These are phyloP conservation scores for Emergomyces orientalis DNA, from an alignment of 2,329 filamentous ascomycete species.

Conservation along the genomic window DNA sequence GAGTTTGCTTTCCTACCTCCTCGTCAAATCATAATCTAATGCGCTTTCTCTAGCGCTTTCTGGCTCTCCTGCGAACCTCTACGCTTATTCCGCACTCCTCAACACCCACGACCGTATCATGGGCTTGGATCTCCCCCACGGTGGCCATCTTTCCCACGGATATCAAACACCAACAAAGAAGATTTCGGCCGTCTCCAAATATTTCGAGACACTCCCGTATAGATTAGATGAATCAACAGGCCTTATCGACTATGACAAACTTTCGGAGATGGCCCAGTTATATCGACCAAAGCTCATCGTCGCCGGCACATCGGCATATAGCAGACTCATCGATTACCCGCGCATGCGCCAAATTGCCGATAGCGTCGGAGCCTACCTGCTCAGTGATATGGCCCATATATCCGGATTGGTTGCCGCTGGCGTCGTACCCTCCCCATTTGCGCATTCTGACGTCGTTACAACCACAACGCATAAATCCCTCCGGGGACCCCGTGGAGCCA, in stretches of 20 bases:
- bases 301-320: slow-evolving; percentile 95
- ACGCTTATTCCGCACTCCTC: slow-evolving; percentile 93
- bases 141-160: slow-evolving; percentile 89
- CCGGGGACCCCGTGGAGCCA: slow-evolving; percentile 90
- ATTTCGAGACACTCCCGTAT: slow-evolving; percentile 99
- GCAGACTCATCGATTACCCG: slow-evolving; percentile 90
- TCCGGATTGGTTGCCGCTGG: slow-evolving; percentile 88
- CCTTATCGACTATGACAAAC: slow-evolving; percentile 90
- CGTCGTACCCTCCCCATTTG: slow-evolving; percentile 89
- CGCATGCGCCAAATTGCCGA: slow-evolving; percentile 96
- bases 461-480: slow-evolving; percentile 99
- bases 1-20: slow-evolving; percentile 24
- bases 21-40: slow-evolving; percentile 1
- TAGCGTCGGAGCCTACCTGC: slow-evolving; percentile 83
- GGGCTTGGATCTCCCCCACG: slow-evolving; percentile 90
- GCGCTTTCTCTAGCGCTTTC: slow-evolving; percentile 55
- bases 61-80: slow-evolving; percentile 64
- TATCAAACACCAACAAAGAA: slow-evolving; percentile 96
- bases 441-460: slow-evolving; percentile 88
- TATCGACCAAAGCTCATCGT: slow-evolving; percentile 96
- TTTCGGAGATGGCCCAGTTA: slow-evolving; percentile 80
- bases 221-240: slow-evolving; percentile 67
- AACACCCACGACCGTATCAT: slow-evolving; percentile 91
- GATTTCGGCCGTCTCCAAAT: slow-evolving; percentile 95
- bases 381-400: slow-evolving; percentile 98